These are phyloP conservation scores for Gelatoporia subvermispora DNA, from an alignment of 768 basidiomycete species.

Conservation along the genomic window DNA sequence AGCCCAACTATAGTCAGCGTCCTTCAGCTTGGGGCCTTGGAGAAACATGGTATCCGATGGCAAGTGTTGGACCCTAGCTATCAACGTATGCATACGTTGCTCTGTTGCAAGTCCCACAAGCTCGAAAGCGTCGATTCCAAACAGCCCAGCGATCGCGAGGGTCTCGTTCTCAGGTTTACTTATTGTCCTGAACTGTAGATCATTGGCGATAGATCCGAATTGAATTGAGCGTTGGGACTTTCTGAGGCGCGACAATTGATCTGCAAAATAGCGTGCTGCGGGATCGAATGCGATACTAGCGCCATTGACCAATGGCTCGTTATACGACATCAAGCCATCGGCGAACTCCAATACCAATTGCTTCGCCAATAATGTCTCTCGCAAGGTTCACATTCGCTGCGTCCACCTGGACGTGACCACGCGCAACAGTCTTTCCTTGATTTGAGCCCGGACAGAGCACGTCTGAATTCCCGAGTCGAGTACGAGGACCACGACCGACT, in stretches of 20 bases:
- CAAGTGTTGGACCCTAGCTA: neutral
- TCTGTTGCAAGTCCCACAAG: neutral
- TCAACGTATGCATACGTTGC: conserved; percentile 1
- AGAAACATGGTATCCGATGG: neutral
- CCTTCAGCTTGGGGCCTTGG: neutral
- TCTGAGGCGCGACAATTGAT: no score
- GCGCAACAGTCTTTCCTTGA: conserved; percentile 4
- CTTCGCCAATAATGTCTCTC: conserved; percentile 4
- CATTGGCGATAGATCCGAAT: neutral
- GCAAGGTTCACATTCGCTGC: conserved; percentile 9
- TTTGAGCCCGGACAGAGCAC: neutral
- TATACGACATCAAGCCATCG: neutral
- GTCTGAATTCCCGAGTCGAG: conserved; percentile 1
- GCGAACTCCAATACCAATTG: conserved; percentile 4
- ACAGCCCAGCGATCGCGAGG: conserved; percentile 4
- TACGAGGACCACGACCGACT: neutral
- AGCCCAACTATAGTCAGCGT: neutral
- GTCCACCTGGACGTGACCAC: conserved; percentile 7
- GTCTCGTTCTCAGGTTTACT: conserved; percentile 8
- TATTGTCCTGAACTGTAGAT: conserved; percentile 3
- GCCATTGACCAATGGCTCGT: no score
- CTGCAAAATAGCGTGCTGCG: neutral
- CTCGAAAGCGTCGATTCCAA: neutral
- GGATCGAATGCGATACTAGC: no score
- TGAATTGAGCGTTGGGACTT: neutral